phyloP scores from a whole-genome alignment of 371 early-diverging fungal genomes.

The Batkoa obscura region DNA sequence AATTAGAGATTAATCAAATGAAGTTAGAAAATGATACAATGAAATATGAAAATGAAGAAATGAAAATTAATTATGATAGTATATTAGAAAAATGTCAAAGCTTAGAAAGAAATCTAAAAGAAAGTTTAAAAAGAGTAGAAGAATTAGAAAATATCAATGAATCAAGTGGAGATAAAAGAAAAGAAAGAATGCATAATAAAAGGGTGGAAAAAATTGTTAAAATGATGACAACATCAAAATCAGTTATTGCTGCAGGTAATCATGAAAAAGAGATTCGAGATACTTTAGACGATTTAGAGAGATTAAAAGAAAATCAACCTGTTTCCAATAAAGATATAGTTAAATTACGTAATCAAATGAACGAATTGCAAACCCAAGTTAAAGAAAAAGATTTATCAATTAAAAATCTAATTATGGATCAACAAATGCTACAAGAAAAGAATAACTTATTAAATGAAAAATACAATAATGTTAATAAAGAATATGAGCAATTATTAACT shows the following conservation, averaged over 20 bases:
- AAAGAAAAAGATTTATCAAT: conserved; percentile 47
- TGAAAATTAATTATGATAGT: conserved; percentile 40
- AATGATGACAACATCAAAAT: conserved; percentile 71
- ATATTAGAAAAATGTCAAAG: conserved; percentile 29
- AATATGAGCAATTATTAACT: conserved; percentile 76
- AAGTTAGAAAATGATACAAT: conserved; percentile 53
- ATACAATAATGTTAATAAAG: conserved; percentile 48
- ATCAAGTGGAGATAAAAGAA: conserved; percentile 25
- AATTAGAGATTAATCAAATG: conserved; percentile 53
- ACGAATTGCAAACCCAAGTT: conserved; percentile 43
- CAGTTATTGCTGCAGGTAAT: conserved; percentile 23
- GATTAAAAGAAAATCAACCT: conserved; percentile 15
- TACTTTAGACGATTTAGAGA: conserved; percentile 40
- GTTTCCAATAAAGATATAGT: conserved; percentile 48
- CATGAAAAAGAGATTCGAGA: conserved; percentile 57
- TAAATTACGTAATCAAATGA: conserved; percentile 53
- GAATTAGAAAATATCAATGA: conserved; percentile 5
- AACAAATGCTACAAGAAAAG: conserved; percentile 33
- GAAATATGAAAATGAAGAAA: conserved; percentile 55
- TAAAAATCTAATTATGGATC: conserved; percentile 34
- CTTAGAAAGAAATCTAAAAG: background rate
- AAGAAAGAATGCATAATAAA: conserved; percentile 26
- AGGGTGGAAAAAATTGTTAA: conserved; percentile 63
- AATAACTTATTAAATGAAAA: conserved; percentile 49
- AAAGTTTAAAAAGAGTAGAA: background rate